These are phyloP conservation scores for Cephalotrichum gorgonifer DNA, from an alignment of 2,329 filamentous ascomycete species.

Conservation along the genomic window DNA sequence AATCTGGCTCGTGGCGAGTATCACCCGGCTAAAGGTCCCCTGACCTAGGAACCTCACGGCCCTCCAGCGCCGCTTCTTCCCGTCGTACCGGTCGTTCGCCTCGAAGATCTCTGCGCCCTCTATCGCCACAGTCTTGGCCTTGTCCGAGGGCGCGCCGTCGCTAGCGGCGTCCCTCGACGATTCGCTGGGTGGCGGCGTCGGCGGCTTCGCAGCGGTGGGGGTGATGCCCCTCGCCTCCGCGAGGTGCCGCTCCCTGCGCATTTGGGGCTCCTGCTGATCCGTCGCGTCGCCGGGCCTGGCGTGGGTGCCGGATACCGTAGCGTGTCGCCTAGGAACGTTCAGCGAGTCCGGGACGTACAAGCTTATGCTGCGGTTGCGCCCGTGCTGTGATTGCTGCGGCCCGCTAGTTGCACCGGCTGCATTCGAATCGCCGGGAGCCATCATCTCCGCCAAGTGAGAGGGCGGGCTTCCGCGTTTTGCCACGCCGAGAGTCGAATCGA, in stretches of 20 bases:
- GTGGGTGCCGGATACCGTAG: slow-evolving; percentile 60
- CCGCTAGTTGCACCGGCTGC: neutral
- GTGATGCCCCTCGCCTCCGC: slow-evolving; percentile 69
- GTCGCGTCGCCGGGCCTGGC: slow-evolving; percentile 22
- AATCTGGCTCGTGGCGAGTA: slow-evolving; percentile 75
- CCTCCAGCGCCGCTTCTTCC: slow-evolving; percentile 67
- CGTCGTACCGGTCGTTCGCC: slow-evolving; percentile 53
- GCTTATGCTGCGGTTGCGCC: slow-evolving; percentile 73
- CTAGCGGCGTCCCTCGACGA: slow-evolving; percentile 41
- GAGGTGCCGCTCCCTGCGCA: slow-evolving; percentile 70
- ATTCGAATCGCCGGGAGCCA: neutral
- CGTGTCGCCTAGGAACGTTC: slow-evolving; percentile 58
- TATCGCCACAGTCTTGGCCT: slow-evolving; percentile 25
- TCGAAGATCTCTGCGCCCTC: slow-evolving; percentile 54
- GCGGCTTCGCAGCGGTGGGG: slow-evolving; percentile 47
- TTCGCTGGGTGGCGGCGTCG: slow-evolving; percentile 76
- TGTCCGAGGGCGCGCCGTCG: slow-evolving; percentile 30
- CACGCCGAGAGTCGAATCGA: slow-evolving; percentile 37
- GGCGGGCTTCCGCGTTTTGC: slow-evolving; percentile 15
- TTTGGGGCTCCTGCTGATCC: slow-evolving; percentile 33
- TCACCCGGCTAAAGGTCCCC: slow-evolving; percentile 90
- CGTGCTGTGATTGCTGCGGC: slow-evolving; percentile 28
- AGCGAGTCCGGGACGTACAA: slow-evolving; percentile 73
- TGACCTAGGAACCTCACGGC: slow-evolving; percentile 75
- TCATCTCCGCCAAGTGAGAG: neutral